Conservation (phyloP, 768 basidiomycete species). For the Xerocomus spinulosus region DNA sequence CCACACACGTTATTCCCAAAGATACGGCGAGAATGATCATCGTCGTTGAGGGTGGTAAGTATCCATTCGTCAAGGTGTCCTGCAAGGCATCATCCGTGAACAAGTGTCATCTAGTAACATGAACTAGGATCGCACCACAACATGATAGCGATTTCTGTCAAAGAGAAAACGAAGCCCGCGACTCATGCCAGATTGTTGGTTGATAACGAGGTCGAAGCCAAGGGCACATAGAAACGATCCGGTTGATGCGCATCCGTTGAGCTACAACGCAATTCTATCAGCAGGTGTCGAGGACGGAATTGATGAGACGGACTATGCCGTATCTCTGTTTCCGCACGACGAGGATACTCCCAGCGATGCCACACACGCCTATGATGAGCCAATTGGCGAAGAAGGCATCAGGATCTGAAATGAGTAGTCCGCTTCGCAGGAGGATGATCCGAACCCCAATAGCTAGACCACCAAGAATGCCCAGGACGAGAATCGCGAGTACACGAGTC, state of each 20-base stretch:
- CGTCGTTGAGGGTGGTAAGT: constrained; percentile 47
- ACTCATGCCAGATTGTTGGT: constrained; percentile 60
- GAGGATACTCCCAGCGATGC: constrained; percentile 37
- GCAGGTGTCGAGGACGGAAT: background rate
- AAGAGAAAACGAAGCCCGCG: constrained; percentile 58
- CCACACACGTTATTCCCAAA: constrained; percentile 50
- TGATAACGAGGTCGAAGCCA: constrained; percentile 51
- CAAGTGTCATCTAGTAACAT: background rate
- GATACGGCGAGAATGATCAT: constrained; percentile 51
- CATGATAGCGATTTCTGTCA: constrained; percentile 57
- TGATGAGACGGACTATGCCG: constrained; percentile 38
- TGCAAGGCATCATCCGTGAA: constrained; percentile 19
- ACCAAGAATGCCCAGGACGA: constrained; percentile 45
- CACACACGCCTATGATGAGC: constrained; percentile 47
- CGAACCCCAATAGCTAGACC: constrained; percentile 57
- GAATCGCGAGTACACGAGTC: constrained; percentile 44
- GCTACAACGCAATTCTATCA: constrained; percentile 25
- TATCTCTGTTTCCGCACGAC: constrained; percentile 44
- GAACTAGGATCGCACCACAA: constrained; percentile 37
- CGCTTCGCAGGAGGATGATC: constrained; percentile 45
- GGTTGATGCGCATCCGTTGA: constrained; percentile 48
- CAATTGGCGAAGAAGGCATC: constrained; percentile 44
- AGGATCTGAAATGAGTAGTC: constrained; percentile 41
- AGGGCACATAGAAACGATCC: constrained; percentile 59
- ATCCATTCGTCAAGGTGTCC: constrained; percentile 47